A percentile compares a stretch with the other conserved stretches of the same genome.
phyloP scores from a whole-genome alignment of 2,329 filamentous ascomycete genomes.

The Cercospora sp. region DNA sequence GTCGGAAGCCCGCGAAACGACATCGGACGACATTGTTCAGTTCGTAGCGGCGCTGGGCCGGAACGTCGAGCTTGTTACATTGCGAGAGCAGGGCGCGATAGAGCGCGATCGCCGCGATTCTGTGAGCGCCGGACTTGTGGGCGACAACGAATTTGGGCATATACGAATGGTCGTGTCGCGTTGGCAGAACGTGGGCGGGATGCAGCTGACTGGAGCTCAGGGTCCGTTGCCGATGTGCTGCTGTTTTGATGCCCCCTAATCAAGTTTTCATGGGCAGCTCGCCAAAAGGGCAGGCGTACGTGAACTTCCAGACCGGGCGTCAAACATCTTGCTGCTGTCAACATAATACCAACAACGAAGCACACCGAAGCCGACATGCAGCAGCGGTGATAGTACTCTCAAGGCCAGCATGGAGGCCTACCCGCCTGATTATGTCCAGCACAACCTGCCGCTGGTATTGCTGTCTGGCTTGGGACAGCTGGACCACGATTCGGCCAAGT shows the following conservation, averaged over 20 bases:
- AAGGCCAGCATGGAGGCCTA: conserved; percentile 69
- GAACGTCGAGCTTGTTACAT: conserved; percentile 25
- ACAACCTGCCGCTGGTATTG: conserved; percentile 81
- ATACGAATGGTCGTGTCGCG: conserved; percentile 13
- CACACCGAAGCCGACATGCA: background rate
- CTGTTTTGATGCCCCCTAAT: background rate
- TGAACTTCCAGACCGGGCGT: background rate
- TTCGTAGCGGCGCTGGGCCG: conserved; percentile 20
- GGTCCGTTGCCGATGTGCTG: background rate
- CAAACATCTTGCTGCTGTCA: background rate
- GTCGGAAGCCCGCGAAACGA: conserved; percentile 61
- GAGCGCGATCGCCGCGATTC: conserved; percentile 65
- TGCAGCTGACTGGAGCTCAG: background rate
- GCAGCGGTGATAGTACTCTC: background rate
- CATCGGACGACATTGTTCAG: conserved; percentile 61
- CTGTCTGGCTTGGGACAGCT: conserved; percentile 69
- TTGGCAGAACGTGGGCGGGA: background rate
- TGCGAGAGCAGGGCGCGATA: conserved; percentile 68
- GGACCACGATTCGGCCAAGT: conserved; percentile 31
- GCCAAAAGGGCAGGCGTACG: background rate
- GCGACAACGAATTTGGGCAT: conserved; percentile 37
- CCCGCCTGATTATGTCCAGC: conserved; percentile 74
- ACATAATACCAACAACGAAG: background rate
- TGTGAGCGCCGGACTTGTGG: conserved; percentile 51
- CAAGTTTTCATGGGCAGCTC: background rate